Evolutionary conservation across 179 eudicot species (phyloP).

Genomic region (Beta lomatogona): DNA sequence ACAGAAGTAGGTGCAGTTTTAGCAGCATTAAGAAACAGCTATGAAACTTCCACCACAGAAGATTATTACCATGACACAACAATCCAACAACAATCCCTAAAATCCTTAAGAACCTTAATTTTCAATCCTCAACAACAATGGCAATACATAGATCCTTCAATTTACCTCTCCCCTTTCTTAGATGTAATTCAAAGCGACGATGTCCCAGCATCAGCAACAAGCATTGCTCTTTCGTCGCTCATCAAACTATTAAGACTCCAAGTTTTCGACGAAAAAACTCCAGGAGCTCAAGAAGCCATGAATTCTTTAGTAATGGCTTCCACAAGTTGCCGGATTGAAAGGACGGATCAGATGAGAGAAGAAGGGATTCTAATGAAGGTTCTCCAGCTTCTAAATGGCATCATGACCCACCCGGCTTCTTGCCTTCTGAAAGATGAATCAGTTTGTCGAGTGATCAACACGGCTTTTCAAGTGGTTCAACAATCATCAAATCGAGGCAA

Average conservation of each 20-base stretch:
- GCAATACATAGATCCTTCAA: conserved; percentile 68
- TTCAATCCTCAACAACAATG: conserved; percentile 86
- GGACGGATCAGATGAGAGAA: conserved; percentile 53
- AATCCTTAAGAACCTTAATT: conserved; percentile 63
- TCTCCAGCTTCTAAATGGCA: conserved; percentile 46
- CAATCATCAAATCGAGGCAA: conserved; percentile 65
- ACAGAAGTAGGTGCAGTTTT: conserved; percentile 85
- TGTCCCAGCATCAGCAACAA: conserved; percentile 72
- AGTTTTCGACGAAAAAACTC: conserved; percentile 70
- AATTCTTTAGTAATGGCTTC: conserved; percentile 55
- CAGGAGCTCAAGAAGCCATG: conserved; percentile 68
- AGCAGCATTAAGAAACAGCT: conserved; percentile 61
- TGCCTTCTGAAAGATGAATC: conserved; percentile 64
- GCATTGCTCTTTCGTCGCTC: conserved; percentile 64
- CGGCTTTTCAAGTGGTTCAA: conserved; percentile 82
- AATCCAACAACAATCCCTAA: conserved; percentile 59
- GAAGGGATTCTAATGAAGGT: conserved; percentile 79
- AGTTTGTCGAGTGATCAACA: conserved; percentile 75
- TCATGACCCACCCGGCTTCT: conserved; percentile 63
- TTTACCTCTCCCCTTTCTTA: conserved; percentile 76
- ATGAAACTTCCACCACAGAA: conserved; percentile 50
- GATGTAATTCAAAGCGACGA: conserved; percentile 84
- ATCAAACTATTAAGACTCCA: conserved; percentile 61
- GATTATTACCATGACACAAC: conserved; percentile 39
- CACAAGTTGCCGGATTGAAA: conserved; percentile 75